Evolutionary conservation across 257 asterid genomes (phyloP), one percentile per base, ranked within the genome.

Genomic region (Rubia yunnanensis): DNA sequence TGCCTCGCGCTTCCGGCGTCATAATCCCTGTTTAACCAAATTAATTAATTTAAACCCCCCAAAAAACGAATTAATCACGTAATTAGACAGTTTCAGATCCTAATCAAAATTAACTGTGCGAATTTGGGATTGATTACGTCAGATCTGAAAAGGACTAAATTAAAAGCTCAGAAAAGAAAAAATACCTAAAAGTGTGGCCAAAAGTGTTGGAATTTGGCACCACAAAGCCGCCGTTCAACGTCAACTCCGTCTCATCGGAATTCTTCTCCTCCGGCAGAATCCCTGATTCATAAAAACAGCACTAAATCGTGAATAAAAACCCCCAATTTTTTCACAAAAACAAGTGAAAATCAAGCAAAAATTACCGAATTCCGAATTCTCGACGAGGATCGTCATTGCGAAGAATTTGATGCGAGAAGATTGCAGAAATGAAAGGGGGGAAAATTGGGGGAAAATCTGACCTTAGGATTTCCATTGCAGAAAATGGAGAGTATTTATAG

Each of bases 181-280:
- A 64, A 28, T 52, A 89, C 97, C 97, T 88, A 82, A 91, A 91
- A 38, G 73, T 78, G 66, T 86, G 88, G 64, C 98, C 98, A 78
- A 84, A 91, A 0, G 98, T 30, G 77, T 91, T 91, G 70, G 89
- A 75, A 62, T 83, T 60, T 28, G 98, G 98, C 79, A 79, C 68
- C 64, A 62, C 71, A 84, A 85, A 91, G 68, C 86, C 95, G 68
- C 83, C 88, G 32, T 67, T 82, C 69, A 68, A 72, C 44, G 60
- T 58, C 78, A 86, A 48, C 7, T 82, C 91, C 59, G 54, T 78
- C 11, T 35, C 35, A 20, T 57, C 68, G 50, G 50, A 41, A 10
- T 34, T 65, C 79, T 80, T 86, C 66, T 65, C 83, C 71, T 76
- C 95, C 72, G 49, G 88, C 72, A 50, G 82, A 56, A 14, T 60